These are phyloP conservation scores for Diatrype stigma DNA, from an alignment of 2,329 filamentous ascomycete species.

Conservation along the genomic window DNA sequence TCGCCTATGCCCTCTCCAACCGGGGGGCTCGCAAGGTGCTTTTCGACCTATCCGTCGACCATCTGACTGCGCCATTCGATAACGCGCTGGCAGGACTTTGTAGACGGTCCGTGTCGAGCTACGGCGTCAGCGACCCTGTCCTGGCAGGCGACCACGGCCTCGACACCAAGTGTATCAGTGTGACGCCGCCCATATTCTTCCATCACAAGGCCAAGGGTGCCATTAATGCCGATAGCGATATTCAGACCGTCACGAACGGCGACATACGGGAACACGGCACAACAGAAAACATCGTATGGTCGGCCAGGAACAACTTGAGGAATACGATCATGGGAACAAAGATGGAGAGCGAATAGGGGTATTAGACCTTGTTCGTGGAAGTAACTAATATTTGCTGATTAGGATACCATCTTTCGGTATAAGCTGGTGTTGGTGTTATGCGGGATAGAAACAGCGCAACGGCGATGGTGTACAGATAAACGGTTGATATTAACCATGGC, in stretches of 20 bases:
- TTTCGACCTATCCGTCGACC: slow-evolving; percentile 25
- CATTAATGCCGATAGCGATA: slow-evolving; percentile 26
- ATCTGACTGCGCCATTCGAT: slow-evolving; percentile 26
- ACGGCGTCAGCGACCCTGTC: slow-evolving; percentile 7
- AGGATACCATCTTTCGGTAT: too few species aligned
- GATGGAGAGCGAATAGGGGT: slow-evolving; percentile 26
- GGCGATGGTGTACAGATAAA: too few species aligned
- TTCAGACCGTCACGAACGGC: slow-evolving; percentile 17
- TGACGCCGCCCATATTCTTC: slow-evolving; percentile 30
- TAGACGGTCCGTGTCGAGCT: slow-evolving; percentile 21
- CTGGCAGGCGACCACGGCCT: slow-evolving; percentile 20
- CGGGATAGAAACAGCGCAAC: background rate
- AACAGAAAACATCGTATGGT: slow-evolving; percentile 33
- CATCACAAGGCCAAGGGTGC: slow-evolving; percentile 26
- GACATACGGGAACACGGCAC: slow-evolving; percentile 23
- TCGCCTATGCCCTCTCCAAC: slow-evolving; percentile 28
- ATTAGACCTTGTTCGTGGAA: background rate
- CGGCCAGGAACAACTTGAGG: slow-evolving; percentile 28
- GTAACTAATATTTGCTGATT: too few species aligned
- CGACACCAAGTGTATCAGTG: slow-evolving; percentile 28
- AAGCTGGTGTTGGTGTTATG: background rate
- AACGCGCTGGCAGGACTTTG: slow-evolving; percentile 29
- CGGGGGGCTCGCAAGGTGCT: slow-evolving; percentile 24
- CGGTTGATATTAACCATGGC: too few species aligned
- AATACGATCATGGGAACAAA: slow-evolving; percentile 25